Evolutionary conservation across 441 rosid species (phyloP).

Genomic region (Gossypium aridum): DNA sequence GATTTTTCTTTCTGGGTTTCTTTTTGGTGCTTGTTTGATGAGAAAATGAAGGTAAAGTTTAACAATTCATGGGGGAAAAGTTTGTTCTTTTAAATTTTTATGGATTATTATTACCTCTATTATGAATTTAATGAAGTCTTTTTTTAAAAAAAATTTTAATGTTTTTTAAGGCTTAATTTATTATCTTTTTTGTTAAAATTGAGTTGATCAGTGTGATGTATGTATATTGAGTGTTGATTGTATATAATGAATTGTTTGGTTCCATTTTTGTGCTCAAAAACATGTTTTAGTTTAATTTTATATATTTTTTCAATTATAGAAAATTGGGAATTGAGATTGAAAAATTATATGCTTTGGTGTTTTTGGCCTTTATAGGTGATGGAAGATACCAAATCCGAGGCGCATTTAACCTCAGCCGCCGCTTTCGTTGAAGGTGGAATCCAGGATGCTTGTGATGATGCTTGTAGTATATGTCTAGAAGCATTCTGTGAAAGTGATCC

Average conservation of each 20-base stretch:
- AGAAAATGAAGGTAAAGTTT: background rate
- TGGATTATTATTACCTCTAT: background rate
- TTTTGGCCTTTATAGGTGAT: constrained; percentile 26
- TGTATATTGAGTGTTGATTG: background rate
- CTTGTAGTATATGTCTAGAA: constrained; percentile 97
- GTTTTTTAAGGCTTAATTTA: background rate
- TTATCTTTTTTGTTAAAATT: background rate
- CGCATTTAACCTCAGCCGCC: constrained; percentile 72
- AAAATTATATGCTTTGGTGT: constrained; percentile 19
- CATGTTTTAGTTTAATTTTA: background rate
- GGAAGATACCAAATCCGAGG: constrained; percentile 49
- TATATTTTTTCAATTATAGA: background rate
- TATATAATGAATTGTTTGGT: background rate
- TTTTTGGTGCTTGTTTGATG: background rate
- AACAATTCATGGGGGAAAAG: background rate
- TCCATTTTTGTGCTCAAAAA: background rate
- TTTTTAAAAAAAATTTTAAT: too few species aligned
- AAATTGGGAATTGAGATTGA: background rate
- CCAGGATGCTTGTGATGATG: constrained; percentile 93
- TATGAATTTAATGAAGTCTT: background rate
- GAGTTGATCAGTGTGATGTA: background rate
- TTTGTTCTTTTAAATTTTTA: background rate
- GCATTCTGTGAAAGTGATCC: constrained; percentile 76
- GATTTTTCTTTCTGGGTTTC: background rate
- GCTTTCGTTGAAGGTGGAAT: constrained; percentile 96